phyloP scores from a whole-genome alignment of 1,139 yeast genomes.

The Lodderomyces metapsilosis region DNA sequence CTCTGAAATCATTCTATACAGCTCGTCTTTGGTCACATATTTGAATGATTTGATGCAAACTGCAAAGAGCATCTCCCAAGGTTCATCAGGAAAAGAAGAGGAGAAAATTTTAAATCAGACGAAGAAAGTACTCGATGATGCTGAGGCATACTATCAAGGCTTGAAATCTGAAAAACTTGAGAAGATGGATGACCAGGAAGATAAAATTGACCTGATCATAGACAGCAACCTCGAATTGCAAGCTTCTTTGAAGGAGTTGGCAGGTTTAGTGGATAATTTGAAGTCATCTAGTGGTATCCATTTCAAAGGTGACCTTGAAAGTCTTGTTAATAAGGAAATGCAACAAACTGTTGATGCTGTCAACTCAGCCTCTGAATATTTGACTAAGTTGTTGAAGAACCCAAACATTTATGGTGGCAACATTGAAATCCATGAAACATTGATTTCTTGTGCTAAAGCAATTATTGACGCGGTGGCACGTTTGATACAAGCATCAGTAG shows the following conservation, averaged over 20 bases:
- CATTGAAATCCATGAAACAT: constrained; percentile 72
- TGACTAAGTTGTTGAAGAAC: constrained; percentile 53
- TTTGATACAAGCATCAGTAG: constrained; percentile 74
- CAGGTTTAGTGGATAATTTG: constrained; percentile 55
- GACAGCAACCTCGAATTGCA: constrained; percentile 75
- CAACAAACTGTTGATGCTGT: constrained; percentile 69
- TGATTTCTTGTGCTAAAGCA: constrained; percentile 76
- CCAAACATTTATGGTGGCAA: constrained; percentile 60
- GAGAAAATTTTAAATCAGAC: constrained; percentile 52
- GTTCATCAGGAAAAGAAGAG: constrained; percentile 53
- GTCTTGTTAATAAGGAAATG: constrained; percentile 72
- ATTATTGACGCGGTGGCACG: constrained; percentile 77
- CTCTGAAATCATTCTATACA: constrained; percentile 57
- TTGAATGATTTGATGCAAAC: constrained; percentile 66
- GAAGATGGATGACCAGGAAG: constrained; percentile 55
- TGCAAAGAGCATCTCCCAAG: constrained; percentile 66
- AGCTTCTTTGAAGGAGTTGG: constrained; percentile 60
- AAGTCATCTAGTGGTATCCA: constrained; percentile 42
- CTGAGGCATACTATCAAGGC: constrained; percentile 62
- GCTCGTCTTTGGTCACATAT: constrained; percentile 65
- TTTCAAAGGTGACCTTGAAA: constrained; percentile 59
- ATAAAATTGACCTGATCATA: constrained; percentile 73
- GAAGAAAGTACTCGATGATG: constrained; percentile 56
- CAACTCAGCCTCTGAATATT: constrained; percentile 60
- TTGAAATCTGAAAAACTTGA: constrained; percentile 54